Base-by-base conservation (phyloP, 192 early-diverging fungal species). In the Entomortierella chlamydospora region DNA sequence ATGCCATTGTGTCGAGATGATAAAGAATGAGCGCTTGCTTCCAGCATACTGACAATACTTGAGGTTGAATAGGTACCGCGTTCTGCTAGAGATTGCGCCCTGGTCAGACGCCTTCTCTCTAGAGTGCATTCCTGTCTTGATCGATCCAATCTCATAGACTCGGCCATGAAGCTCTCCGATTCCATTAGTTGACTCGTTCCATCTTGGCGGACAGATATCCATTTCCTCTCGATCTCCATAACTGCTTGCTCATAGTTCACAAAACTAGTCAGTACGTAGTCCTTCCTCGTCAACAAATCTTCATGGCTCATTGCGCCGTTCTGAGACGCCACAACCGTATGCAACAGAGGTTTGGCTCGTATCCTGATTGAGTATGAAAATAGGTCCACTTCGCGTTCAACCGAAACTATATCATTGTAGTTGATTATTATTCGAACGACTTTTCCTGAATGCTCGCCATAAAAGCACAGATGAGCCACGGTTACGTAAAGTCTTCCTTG, bases 401-500 rank as follows among this genome's bases (percentile, higher is more conserved):
- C 59, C 4, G 51, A 37, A 10, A 72, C 58, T 2, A 88, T n/a
- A 12, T 88, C 88, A 22, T 31, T 20, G 33, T 68, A 89, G 52
- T 76, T 59, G 25, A 89, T 20, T 25, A 83, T 68, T 42, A 89
- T 31, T 22, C 82, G 78, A 25, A 81, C 66, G 7, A 52, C 55
- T 42, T 84, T 86, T 8, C 53, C 60, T 63, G 84, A 86, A 17
- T 83, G 57, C 25, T 84, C 88, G 0, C 85, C 88, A 28, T 87
- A 86, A 47, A 88, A 88, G 45, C 82, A 83, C 5, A 89, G 41
- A 54, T 89, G 84, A 10, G 43, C 54, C 23, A 25, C 55, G 20
- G 88, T 89, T 9, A 82, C 31, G 43, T 85, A 88, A 10, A 88
- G 61, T 34, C 70, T 72, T 2, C 87, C 87, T 28, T 83, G 80